Evolutionary conservation across 441 rosid genomes (phyloP).

Genomic region (Brassica balearica): DNA sequence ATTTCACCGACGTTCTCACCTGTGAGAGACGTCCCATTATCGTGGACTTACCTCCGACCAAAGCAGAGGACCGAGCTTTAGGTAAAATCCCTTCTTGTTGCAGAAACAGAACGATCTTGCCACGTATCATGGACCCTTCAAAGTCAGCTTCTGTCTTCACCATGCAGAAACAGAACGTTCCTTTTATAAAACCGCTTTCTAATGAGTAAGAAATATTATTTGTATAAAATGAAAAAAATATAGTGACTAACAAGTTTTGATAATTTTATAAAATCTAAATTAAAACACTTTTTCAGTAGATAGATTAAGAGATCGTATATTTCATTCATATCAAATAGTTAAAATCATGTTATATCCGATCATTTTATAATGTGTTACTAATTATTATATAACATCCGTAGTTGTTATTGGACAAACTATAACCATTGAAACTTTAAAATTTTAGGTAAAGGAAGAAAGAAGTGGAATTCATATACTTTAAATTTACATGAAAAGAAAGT

Average conservation of each 20-base stretch:
- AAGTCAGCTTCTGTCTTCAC: slow-evolving; percentile 53
- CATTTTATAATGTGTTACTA: background rate
- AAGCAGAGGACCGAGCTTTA: slow-evolving; percentile 47
- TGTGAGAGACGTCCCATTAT: slow-evolving; percentile 58
- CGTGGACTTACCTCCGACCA: slow-evolving; percentile 56
- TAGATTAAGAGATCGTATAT: background rate
- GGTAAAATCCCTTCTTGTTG: slow-evolving; percentile 59
- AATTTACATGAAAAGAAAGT: too few relatives aligned
- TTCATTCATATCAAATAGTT: background rate
- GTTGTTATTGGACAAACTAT: background rate
- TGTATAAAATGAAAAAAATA: background rate
- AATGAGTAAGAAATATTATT: background rate
- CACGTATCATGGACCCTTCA: slow-evolving; percentile 51
- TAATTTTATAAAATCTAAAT: background rate
- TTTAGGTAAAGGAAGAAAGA: too few relatives aligned
- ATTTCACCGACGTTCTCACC: slow-evolving; percentile 53
- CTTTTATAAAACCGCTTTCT: background rate
- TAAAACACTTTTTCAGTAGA: background rate
- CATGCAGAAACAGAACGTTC: slow-evolving; percentile 43
- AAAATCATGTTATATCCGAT: background rate
- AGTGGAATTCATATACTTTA: too few relatives aligned
- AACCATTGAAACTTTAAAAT: too few relatives aligned
- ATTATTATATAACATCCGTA: background rate
- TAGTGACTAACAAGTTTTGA: background rate
- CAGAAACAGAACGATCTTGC: slow-evolving; percentile 58